Evolutionary conservation across 768 basidiomycete genomes (phyloP).

Genomic region (Panus rudis): DNA sequence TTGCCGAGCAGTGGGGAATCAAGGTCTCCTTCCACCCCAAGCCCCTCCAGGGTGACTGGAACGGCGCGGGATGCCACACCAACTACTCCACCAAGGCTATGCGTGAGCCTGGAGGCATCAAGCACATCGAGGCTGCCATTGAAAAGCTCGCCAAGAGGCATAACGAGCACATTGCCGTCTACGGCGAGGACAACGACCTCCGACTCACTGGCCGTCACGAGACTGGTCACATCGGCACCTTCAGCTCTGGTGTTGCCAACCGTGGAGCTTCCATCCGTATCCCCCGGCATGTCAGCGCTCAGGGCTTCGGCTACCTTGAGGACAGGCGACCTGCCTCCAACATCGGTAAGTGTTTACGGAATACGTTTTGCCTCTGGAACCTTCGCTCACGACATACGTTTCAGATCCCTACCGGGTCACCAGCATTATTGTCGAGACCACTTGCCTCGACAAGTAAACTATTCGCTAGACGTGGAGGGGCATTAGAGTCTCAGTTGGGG

Average conservation of each 20-base stretch:
- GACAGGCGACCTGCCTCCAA: slow-evolving; percentile 98
- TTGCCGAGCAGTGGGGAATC: slow-evolving; percentile 96
- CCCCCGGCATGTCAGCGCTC: slow-evolving; percentile 84
- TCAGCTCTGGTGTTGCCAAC: slow-evolving; percentile 95
- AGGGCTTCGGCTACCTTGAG: slow-evolving; percentile 94
- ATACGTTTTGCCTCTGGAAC: slow-evolving; percentile 1
- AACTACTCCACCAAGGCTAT: slow-evolving; percentile 95
- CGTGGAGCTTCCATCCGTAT: slow-evolving; percentile 97
- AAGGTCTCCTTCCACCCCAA: slow-evolving; percentile 99
- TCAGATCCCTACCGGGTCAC: slow-evolving; percentile 95
- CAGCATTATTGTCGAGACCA: slow-evolving; percentile 83
- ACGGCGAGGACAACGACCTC: slow-evolving; percentile 96
- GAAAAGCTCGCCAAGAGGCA: slow-evolving; percentile 89
- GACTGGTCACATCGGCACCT: slow-evolving; percentile 87
- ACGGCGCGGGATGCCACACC: slow-evolving; percentile 97
- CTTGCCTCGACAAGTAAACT: slow-evolving; percentile 53
- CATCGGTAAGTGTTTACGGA: slow-evolving; percentile 56
- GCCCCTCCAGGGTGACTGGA: slow-evolving; percentile 96
- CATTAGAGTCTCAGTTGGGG: slow-evolving; percentile 9
- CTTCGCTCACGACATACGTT: slow-evolving; percentile 3
- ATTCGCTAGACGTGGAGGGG: slow-evolving; percentile 2
- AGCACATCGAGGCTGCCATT: slow-evolving; percentile 86
- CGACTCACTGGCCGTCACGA: slow-evolving; percentile 96
- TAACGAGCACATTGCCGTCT: slow-evolving; percentile 93
- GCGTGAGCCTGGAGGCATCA: slow-evolving; percentile 92